Percentiles rank a stretch among this genome's conserved stretches.
These are phyloP conservation scores for Byssothecium circinans DNA, from an alignment of 2,329 filamentous ascomycete genomes.

Conservation along the genomic window DNA sequence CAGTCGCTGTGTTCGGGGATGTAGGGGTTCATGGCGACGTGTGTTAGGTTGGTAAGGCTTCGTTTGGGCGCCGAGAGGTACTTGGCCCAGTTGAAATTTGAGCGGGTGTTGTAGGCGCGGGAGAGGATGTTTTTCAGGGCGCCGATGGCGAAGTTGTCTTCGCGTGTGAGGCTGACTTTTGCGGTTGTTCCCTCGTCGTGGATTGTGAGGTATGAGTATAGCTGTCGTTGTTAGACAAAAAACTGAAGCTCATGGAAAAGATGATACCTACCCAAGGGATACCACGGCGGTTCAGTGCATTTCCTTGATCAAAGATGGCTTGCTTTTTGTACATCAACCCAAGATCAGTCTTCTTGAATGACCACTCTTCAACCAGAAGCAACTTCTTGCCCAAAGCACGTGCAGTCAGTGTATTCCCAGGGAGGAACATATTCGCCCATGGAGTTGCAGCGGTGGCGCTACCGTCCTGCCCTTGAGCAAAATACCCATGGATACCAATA, in stretches of 20 bases:
- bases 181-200: conserved; percentile 26
- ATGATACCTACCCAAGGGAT: conserved; percentile 39
- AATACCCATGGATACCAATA: conserved; percentile 40
- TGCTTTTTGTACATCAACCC: conserved; percentile 36
- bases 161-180: conserved; percentile 25
- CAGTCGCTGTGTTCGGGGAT: conserved; percentile 30
- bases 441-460: conserved; percentile 32
- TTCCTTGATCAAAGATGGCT: conserved; percentile 40
- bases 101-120: conserved; percentile 27
- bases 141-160: conserved; percentile 20
- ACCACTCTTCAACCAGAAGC: conserved; percentile 40
- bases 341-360: conserved; percentile 27
- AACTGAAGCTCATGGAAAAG: not conserved
- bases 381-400: conserved; percentile 30
- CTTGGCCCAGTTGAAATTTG: conserved; percentile 33
- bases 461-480: conserved; percentile 17
- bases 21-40: conserved; percentile 32
- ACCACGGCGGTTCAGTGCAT: conserved; percentile 38
- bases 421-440: conserved; percentile 40
- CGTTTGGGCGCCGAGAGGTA: conserved; percentile 25
- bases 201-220: conserved; percentile 35
- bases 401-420: conserved; percentile 36
- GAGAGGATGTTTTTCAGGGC: conserved; percentile 25
- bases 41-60: conserved; percentile 21
- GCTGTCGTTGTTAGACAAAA: conserved; percentile 15